phyloP scores from a whole-genome alignment of 2,329 filamentous ascomycete genomes.

The Penicillium sp. region DNA sequence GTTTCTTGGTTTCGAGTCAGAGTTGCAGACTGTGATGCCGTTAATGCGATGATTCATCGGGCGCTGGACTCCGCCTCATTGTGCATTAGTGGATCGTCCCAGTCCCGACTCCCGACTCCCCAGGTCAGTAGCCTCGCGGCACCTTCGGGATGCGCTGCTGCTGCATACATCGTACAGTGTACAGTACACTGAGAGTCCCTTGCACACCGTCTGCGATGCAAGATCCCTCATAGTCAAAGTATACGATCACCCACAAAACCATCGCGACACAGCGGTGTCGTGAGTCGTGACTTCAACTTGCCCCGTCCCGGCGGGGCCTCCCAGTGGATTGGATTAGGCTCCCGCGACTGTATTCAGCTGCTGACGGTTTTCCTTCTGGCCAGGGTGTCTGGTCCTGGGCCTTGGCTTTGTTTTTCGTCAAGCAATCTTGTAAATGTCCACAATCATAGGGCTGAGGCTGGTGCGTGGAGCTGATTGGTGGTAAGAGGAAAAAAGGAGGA shows the following conservation, averaged over 20 bases:
- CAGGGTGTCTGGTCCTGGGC: neutral
- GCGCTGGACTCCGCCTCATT: constrained; percentile 11
- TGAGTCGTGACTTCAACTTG: neutral
- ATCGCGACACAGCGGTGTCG: constrained; percentile 3
- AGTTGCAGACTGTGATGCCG: too few relatives aligned
- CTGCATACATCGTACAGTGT: neutral
- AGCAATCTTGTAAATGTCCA: neutral
- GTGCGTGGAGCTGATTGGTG: neutral
- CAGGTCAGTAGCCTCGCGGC: neutral
- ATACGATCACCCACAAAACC: neutral
- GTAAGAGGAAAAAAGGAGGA: neutral
- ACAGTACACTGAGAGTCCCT: too few relatives aligned
- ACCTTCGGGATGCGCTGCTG: neutral
- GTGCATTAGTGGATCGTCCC: constrained; percentile 1
- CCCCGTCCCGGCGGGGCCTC: neutral
- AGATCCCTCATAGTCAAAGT: neutral
- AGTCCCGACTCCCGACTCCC: neutral
- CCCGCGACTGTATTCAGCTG: constrained; percentile 22
- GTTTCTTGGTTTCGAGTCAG: too few relatives aligned
- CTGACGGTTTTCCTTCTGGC: constrained; percentile 18
- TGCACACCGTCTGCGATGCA: neutral
- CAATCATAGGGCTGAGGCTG: constrained; percentile 8
- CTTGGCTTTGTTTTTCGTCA: neutral
- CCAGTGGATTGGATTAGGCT: constrained; percentile 18
- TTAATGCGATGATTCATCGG: constrained; percentile 12